Evolutionary conservation across 1,284 basidiomycete genomes (phyloP).

Genomic region (Cutaneotrichosporon dermatis): DNA sequence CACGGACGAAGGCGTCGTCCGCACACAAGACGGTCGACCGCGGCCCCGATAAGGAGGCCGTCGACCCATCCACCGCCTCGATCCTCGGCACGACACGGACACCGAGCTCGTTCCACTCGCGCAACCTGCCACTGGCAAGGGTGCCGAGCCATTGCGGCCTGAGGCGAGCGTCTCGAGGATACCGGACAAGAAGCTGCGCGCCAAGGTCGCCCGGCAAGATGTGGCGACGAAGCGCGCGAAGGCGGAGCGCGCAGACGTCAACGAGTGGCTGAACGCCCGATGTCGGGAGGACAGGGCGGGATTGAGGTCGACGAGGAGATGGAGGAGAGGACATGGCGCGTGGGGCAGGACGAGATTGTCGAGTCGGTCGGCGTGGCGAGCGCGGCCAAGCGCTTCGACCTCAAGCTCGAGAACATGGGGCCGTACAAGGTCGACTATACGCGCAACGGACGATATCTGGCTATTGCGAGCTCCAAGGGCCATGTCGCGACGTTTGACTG

Average conservation of each 20-base stretch:
- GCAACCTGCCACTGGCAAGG: constrained; percentile 33
- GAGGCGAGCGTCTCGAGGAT: constrained; percentile 49
- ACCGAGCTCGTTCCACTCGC: constrained; percentile 37
- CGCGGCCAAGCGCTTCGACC: constrained; percentile 69
- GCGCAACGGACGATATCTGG: constrained; percentile 84
- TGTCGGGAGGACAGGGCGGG: constrained; percentile 37
- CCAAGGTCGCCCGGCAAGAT: constrained; percentile 62
- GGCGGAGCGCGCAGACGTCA: constrained; percentile 43
- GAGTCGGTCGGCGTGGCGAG: constrained; percentile 66
- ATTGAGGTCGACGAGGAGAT: constrained; percentile 45
- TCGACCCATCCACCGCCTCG: constrained; percentile 60
- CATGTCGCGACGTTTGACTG: constrained; percentile 96
- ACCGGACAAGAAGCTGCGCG: constrained; percentile 67
- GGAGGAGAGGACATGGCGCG: constrained; percentile 78
- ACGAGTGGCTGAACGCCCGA: constrained; percentile 44
- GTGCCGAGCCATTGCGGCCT: constrained; percentile 23
- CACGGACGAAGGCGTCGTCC: constrained; percentile 8
- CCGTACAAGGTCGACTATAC: constrained; percentile 76
- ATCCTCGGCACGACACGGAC: constrained; percentile 49
- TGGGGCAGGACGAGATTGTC: constrained; percentile 74
- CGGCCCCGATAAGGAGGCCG: constrained; percentile 35
- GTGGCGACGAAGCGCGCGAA: constrained; percentile 40
- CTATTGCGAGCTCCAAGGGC: constrained; percentile 73
- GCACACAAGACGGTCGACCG: constrained; percentile 43
- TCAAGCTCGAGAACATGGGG: constrained; percentile 68